These are phyloP conservation scores for Phytophthora meadii DNA, from an alignment of 352 stramenopile species.

Conservation along the genomic window DNA sequence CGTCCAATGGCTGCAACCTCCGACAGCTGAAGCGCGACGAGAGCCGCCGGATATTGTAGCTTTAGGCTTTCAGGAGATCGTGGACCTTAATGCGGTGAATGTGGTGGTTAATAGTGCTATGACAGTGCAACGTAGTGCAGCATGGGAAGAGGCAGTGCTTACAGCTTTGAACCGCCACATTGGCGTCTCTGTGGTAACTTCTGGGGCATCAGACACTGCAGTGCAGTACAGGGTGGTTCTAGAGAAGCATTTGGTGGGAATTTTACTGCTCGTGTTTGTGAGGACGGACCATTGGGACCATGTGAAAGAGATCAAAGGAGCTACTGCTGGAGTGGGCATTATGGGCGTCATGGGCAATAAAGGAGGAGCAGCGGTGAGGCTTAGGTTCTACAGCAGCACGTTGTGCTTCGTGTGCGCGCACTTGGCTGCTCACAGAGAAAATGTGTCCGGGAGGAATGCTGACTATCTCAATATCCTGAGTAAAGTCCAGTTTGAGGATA, in stretches of 20 bases:
- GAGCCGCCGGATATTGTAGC: constrained; percentile 69
- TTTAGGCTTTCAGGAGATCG: constrained; percentile 98
- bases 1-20: constrained; percentile 69
- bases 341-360: constrained; percentile 99
- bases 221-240: constrained; percentile 78
- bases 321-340: constrained; percentile 95
- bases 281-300: constrained; percentile 69
- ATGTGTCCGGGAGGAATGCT: constrained; percentile 96
- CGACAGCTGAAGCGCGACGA: constrained; percentile 7
- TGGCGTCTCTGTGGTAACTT: constrained; percentile 11
- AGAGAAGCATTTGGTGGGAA: constrained; percentile 96
- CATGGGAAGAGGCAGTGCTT: constrained; percentile 92
- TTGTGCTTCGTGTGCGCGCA: constrained; percentile 99
- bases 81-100: constrained; percentile 99
- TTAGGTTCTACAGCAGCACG: constrained; percentile 98
- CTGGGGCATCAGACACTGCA: constrained; percentile 10
- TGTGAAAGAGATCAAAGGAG: constrained; percentile 90
- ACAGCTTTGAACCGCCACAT: constrained; percentile 89
- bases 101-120: constrained; percentile 97
- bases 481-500: constrained; percentile 94
- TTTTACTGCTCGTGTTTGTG: constrained; percentile 97
- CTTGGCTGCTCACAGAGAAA: constrained; percentile 98
- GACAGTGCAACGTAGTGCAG: constrained; percentile 88
- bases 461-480: constrained; percentile 98
- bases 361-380: constrained; percentile 94